Conservation (phyloP, 208 protist genomes). For the Trypanosoma melophagium region DNA sequence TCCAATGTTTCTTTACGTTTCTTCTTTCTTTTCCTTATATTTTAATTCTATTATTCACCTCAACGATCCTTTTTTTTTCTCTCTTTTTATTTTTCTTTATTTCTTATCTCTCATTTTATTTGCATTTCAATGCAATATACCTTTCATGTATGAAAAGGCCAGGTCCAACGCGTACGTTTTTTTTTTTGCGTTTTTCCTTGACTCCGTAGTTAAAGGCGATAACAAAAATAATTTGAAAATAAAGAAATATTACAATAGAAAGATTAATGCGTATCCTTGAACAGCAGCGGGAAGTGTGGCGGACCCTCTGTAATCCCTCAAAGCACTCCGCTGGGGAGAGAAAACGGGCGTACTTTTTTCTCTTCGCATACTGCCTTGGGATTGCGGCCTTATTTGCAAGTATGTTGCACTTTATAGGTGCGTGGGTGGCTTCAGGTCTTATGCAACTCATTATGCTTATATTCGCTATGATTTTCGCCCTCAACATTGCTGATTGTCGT, state of each 20-base stretch:
- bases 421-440: conserved; percentile 62
- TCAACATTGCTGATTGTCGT: conserved; percentile 81
- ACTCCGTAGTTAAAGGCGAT: too few species aligned
- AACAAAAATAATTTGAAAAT: too few species aligned
- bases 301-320: conserved; percentile 53
- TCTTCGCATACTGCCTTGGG: conserved; percentile 70
- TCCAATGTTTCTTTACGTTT: neutral
- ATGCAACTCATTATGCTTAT: conserved; percentile 71
- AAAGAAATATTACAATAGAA: neutral
- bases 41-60: neutral
- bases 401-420: conserved; percentile 76
- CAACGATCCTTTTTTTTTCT: conserved; percentile 16
- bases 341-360: conserved; percentile 80
- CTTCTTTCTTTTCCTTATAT: conserved; percentile 10
- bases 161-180: neutral
- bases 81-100: conserved; percentile 19
- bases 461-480: conserved; percentile 68
- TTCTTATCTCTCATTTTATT: neutral
- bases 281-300: conserved; percentile 71
- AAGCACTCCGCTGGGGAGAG: conserved; percentile 75
- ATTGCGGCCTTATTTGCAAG: conserved; percentile 50
- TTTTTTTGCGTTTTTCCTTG: neutral
- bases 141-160: too few species aligned
- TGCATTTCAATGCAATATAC: too few species aligned
- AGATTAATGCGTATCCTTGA: conserved; percentile 69